These are phyloP conservation scores for Yarrowia sp. DNA, from an alignment of 805 yeast genomes.

Conservation along the genomic window DNA sequence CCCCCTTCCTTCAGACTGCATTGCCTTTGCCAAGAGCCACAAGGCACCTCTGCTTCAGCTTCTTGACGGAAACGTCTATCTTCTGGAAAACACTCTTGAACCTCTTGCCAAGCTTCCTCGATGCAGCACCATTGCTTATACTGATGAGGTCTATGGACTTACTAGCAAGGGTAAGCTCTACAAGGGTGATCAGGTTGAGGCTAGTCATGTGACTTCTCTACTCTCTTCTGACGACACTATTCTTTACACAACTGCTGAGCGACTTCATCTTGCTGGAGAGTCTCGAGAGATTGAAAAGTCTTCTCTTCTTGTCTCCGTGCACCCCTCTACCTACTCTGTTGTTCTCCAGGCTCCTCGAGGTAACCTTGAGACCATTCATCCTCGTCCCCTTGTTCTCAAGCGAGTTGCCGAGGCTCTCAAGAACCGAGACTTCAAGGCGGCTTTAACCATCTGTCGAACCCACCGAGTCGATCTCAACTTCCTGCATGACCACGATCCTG, in stretches of 20 bases:
- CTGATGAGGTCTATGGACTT: slow-evolving; percentile 66
- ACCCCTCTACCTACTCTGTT: slow-evolving; percentile 83
- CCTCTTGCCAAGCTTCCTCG: slow-evolving; percentile 66
- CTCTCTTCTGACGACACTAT: slow-evolving; percentile 73
- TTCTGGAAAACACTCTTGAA: slow-evolving; percentile 14
- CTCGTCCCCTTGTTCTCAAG: slow-evolving; percentile 87
- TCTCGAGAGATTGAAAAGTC: slow-evolving; percentile 91
- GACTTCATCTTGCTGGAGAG: slow-evolving; percentile 85
- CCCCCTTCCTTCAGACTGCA: slow-evolving; percentile 24
- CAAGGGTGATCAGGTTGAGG: slow-evolving; percentile 64
- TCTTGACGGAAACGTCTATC: slow-evolving; percentile 23
- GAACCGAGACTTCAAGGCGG: slow-evolving; percentile 65
- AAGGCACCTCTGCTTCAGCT: slow-evolving; percentile 28
- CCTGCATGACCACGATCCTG: slow-evolving; percentile 85
- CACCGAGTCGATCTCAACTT: slow-evolving; percentile 92
- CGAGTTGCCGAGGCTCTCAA: slow-evolving; percentile 78
- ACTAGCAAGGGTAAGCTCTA: slow-evolving; percentile 77
- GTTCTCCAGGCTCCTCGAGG: slow-evolving; percentile 96
- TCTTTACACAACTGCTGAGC: slow-evolving; percentile 86
- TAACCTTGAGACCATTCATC: slow-evolving; percentile 90
- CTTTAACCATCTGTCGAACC: slow-evolving; percentile 82
- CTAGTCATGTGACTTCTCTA: slow-evolving; percentile 83
- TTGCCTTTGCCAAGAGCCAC: slow-evolving; percentile 32
- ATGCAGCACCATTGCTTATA: slow-evolving; percentile 57
- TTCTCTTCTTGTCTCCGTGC: slow-evolving; percentile 76